A percentile compares a stretch with the other conserved stretches of the same genome.
phyloP scores from a whole-genome alignment of 1,284 basidiomycete species.

The Papiliotrema flavescens region DNA sequence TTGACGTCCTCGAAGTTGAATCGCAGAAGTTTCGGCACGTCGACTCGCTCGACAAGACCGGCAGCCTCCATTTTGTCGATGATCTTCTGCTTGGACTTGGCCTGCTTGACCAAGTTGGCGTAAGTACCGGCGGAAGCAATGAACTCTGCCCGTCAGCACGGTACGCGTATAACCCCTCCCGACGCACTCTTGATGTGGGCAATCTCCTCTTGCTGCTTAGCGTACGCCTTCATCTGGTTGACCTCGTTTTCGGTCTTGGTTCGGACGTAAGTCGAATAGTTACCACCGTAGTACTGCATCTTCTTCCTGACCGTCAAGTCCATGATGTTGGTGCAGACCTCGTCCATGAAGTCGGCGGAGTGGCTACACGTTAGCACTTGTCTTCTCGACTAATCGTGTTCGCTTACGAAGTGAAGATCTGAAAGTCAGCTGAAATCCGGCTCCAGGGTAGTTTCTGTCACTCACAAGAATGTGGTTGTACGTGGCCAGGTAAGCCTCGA shows the following conservation, averaged over 20 bases:
- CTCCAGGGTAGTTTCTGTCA: background rate
- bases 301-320: constrained; percentile 67
- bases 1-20: constrained; percentile 97
- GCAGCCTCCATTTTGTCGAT: constrained; percentile 99
- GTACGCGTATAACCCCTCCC: background rate
- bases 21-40: constrained; percentile 65
- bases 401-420: constrained; percentile 38
- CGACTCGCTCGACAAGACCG: constrained; percentile 87
- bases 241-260: constrained; percentile 97
- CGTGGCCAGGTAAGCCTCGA: constrained; percentile 94
- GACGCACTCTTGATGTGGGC: constrained; percentile 81
- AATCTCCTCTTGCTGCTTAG: constrained; percentile 98
- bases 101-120: constrained; percentile 96
- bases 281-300: constrained; percentile 88
- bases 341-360: constrained; percentile 98
- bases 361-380: constrained; percentile 61
- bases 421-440: background rate
- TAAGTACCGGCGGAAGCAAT: constrained; percentile 98
- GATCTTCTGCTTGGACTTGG: constrained; percentile 99
- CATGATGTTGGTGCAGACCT: constrained; percentile 95
- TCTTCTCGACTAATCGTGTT: constrained; percentile 1
- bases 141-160: constrained; percentile 58
- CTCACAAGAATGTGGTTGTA: constrained; percentile 95
- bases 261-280: constrained; percentile 93
- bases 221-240: constrained; percentile 98